A percentile compares a stretch with the other conserved stretches of the same genome.
These are phyloP conservation scores for Aeminium ludgeri DNA, from an alignment of 495 filamentous ascomycete genomes.

Conservation along the genomic window DNA sequence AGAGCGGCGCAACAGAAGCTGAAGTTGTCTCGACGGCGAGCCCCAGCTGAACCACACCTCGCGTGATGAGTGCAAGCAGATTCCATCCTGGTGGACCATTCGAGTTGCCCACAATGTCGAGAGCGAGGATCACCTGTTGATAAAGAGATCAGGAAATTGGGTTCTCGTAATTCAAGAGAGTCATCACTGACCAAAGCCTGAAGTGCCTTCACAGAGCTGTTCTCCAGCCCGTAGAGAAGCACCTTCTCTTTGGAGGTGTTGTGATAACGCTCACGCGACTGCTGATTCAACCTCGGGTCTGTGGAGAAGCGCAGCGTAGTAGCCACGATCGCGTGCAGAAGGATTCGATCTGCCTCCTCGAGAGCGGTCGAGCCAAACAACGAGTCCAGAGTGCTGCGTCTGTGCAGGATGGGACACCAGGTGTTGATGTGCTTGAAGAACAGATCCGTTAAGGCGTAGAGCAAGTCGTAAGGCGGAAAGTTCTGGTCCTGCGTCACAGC, in stretches of 20 bases:
- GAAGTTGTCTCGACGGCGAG: conserved; percentile 66
- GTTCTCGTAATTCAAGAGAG: too few species aligned
- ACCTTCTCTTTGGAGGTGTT: conserved; percentile 71
- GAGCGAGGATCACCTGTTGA: conserved; percentile 55
- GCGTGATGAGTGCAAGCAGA: conserved; percentile 67
- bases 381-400: conserved; percentile 58
- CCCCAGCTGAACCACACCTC: conserved; percentile 71
- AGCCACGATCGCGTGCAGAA: conserved; percentile 74
- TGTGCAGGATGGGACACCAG: conserved; percentile 79
- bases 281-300: conserved; percentile 52
- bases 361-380: conserved; percentile 63
- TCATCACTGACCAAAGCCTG: conserved; percentile 45
- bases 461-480: conserved; percentile 67
- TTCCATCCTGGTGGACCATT: conserved; percentile 84
- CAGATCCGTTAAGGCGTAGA: conserved; percentile 65
- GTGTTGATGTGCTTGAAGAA: conserved; percentile 87
- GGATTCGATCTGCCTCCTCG: conserved; percentile 63
- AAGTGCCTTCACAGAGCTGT: conserved; percentile 71
- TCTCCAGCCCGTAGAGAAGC: conserved; percentile 66
- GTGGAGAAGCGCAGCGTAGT: conserved; percentile 70
- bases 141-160: too few species aligned
- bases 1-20: conserved; percentile 52
- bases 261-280: conserved; percentile 54
- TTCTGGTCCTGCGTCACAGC: conserved; percentile 43
- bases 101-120: conserved; percentile 61